phyloP scores from a whole-genome alignment of 495 filamentous ascomycete genomes.

The Aspergillus indologenus region DNA sequence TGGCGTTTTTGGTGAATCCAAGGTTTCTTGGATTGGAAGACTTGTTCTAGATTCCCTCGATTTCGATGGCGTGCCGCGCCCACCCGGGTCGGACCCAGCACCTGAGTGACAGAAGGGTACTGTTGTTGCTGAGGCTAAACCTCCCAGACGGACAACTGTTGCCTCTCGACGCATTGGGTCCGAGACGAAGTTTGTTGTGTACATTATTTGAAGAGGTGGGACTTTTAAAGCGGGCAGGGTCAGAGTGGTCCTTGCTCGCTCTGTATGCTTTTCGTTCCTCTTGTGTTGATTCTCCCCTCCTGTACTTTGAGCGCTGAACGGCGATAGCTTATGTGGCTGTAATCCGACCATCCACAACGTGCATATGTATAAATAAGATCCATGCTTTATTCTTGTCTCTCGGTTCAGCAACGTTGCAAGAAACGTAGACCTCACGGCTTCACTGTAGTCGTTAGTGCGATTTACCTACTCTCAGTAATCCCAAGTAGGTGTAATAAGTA shows the following conservation, averaged over 20 bases:
- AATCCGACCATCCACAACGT: not conserved
- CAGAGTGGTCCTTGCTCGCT: conserved; percentile 6
- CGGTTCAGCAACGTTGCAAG: too few relatives aligned
- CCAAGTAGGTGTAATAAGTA: too few relatives aligned
- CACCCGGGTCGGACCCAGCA: conserved; percentile 10
- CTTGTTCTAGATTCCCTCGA: conserved; percentile 22
- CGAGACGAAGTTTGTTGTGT: conserved; percentile 5
- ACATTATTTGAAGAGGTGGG: conserved; percentile 8
- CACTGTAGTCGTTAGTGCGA: too few relatives aligned
- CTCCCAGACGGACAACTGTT: not conserved
- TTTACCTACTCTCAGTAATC: too few relatives aligned
- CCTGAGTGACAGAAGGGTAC: not conserved
- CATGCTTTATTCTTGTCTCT: too few relatives aligned
- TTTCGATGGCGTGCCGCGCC: conserved; percentile 10
- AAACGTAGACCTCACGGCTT: too few relatives aligned
- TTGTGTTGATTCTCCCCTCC: conserved; percentile 22
- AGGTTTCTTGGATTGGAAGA: conserved; percentile 27
- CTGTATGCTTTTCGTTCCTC: conserved; percentile 1
- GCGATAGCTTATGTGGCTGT: conserved; percentile 10
- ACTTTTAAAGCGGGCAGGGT: not conserved
- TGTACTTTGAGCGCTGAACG: conserved; percentile 17
- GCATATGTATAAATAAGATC: not conserved
- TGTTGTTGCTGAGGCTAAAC: not conserved
- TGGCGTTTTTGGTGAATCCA: conserved; percentile 44
- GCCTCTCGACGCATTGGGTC: not conserved